phyloP scores from a whole-genome alignment of 495 filamentous ascomycete genomes.

The Talaromyces nanjingensis region DNA sequence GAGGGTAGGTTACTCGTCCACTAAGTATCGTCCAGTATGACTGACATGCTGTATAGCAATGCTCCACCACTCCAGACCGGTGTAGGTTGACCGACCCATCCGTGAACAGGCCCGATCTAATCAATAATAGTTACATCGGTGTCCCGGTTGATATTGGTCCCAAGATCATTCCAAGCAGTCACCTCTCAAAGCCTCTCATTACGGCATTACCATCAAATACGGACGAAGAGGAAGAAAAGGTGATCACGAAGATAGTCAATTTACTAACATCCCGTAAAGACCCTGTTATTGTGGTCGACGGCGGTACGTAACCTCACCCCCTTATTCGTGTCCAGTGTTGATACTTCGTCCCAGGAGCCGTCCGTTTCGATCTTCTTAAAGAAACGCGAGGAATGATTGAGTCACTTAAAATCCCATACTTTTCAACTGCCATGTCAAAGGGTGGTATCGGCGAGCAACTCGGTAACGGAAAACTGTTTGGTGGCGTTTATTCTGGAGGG shows the following conservation, averaged over 20 bases:
- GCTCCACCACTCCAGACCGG: conserved; percentile 4
- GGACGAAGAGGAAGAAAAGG: background rate
- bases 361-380: conserved; percentile 57
- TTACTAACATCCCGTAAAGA: background rate
- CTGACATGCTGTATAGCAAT: background rate
- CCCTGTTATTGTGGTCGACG: conserved; percentile 4
- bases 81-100: background rate
- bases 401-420: conserved; percentile 60
- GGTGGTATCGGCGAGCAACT: conserved; percentile 63
- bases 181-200: conserved; percentile 16
- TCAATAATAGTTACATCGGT: conserved; percentile 13
- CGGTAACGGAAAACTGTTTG: conserved; percentile 41
- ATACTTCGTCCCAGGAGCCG: conserved; percentile 29
- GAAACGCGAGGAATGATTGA: conserved; percentile 61
- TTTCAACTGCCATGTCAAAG: conserved; percentile 75
- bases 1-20: conserved; percentile 16
- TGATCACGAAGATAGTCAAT: background rate
- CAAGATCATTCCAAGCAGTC: conserved; percentile 16
- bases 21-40: background rate
- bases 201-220: conserved; percentile 10
- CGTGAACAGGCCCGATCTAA: background rate
- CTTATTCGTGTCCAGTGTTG: background rate
- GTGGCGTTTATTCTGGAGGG: conserved; percentile 67
- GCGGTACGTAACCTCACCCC: background rate
- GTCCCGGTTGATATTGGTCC: conserved; percentile 26